Evolutionary conservation across 177 flowering plant species (phyloP), one percentile per base, ranked within the genome.

Genomic region (Vitis hybrid): DNA sequence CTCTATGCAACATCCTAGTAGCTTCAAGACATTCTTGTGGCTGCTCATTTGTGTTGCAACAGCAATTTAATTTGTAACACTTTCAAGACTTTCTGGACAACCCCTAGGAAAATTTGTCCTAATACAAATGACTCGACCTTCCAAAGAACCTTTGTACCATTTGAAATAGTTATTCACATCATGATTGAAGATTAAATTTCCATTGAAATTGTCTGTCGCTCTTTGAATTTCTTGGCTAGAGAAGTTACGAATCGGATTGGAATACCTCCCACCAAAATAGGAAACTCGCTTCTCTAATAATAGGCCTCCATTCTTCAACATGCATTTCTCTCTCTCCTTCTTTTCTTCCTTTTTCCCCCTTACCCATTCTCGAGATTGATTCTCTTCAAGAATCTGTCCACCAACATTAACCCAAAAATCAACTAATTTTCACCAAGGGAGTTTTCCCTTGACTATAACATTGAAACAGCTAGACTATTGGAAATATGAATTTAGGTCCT

Each of bases 1-100:
- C 14, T 74, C 70, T 9, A 74, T n/a, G 60, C 73, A 70, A 53
- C 73, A 70, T 10, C 77, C 77, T 20, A 70, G 5, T 34, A 74
- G 55, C 63, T 65, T 70, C 53, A 74, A 31, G 50, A 62, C 65
- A 49, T 71, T 75, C 49, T 19, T 54, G 50, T 70, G 78, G 39
- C 31, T 39, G 39, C 59, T 50, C 67, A 74, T 65, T 9, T 54
- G 49, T 10, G 61, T 15, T 8, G 18, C 58, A 10, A 14, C 20
- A 3, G 11, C 57, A 11, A 70, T 70, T 10, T 34, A 13, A 29
- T 34, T 69, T 34, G 29, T 10, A 13, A 58, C 12, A 61, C 1
- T n/a, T 1, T 2, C 54, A 2, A 31, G 1, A 14, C 6, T 13
- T 20, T 26, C 31, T 0, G 19, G n/a, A 14, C 13, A 2, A 20